These are phyloP conservation scores for Paecilomyces sp. DNA, from an alignment of 2,329 filamentous ascomycete species.

Conservation along the genomic window DNA sequence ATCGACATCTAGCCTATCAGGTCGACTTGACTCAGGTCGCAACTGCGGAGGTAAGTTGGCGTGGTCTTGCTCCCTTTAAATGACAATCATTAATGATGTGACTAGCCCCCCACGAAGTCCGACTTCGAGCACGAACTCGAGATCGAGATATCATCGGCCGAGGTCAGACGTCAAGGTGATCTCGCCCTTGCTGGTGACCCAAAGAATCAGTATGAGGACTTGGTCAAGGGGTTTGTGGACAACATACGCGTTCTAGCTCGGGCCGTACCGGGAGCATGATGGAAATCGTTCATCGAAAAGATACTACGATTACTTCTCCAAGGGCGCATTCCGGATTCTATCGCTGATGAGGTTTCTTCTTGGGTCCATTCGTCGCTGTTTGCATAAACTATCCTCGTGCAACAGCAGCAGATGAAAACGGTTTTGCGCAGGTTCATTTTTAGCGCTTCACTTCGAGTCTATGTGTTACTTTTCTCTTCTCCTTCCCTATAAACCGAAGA, in stretches of 20 bases:
- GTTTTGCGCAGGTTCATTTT: not conserved
- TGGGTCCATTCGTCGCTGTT: not conserved
- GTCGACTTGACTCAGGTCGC: slow-evolving; percentile 91
- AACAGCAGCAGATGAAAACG: not conserved
- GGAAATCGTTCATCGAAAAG: slow-evolving; percentile 1
- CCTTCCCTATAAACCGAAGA: not conserved
- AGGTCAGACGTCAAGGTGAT: slow-evolving; percentile 37
- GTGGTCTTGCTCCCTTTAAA: not conserved
- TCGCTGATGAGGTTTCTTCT: not conserved
- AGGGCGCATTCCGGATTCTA: not conserved
- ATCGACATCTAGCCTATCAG: slow-evolving; percentile 79
- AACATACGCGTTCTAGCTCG: slow-evolving; percentile 41
- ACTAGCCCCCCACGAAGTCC: slow-evolving; percentile 23
- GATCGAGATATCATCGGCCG: slow-evolving; percentile 40
- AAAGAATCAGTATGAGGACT: slow-evolving; percentile 37
- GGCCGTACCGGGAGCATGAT: slow-evolving; percentile 25
- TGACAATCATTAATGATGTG: not conserved
- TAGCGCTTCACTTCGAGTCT: not conserved
- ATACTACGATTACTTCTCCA: not conserved
- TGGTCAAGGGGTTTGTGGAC: slow-evolving; percentile 43
- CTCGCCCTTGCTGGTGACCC: slow-evolving; percentile 31
- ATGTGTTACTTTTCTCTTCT: not conserved
- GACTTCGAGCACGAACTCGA: slow-evolving; percentile 44
- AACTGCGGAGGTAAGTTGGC: slow-evolving; percentile 36
- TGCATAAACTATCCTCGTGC: not conserved